These are phyloP conservation scores for Populus pruinosa DNA, from an alignment of 345 rosid species.

Conservation along the genomic window DNA sequence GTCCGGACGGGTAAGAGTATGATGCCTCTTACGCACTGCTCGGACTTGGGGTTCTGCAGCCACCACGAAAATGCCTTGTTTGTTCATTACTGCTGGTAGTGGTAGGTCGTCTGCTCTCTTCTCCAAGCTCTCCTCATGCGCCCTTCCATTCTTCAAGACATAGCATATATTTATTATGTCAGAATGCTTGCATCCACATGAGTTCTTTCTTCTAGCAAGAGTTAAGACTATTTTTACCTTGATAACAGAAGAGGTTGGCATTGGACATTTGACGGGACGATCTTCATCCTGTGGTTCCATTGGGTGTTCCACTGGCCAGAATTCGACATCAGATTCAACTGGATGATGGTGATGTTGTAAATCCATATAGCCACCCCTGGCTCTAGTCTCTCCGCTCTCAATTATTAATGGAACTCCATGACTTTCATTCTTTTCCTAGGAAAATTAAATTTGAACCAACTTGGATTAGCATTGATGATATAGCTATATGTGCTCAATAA, in stretches of 20 bases:
- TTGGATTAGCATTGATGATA: background rate
- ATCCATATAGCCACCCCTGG: constrained; percentile 27
- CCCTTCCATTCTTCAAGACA: constrained; percentile 28
- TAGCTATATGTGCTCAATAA: background rate
- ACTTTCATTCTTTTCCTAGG: constrained; percentile 32
- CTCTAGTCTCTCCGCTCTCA: constrained; percentile 18
- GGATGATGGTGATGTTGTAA: constrained; percentile 3
- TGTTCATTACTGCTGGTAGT: constrained; percentile 14
- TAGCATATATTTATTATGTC: background rate
- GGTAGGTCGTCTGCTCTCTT: constrained; percentile 21
- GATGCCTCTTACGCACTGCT: constrained; percentile 65
- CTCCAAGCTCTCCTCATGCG: constrained; percentile 28
- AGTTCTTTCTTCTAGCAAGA: background rate
- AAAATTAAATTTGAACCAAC: background rate
- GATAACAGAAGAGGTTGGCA: constrained; percentile 55
- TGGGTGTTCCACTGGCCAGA: constrained; percentile 90
- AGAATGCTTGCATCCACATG: background rate
- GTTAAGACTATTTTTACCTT: constrained; percentile 39
- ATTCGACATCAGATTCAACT: constrained; percentile 46
- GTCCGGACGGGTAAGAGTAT: constrained; percentile 38
- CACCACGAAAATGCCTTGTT: constrained; percentile 17
- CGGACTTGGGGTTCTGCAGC: constrained; percentile 23
- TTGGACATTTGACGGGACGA: constrained; percentile 82
- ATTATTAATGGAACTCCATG: constrained; percentile 16
- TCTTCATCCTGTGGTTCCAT: constrained; percentile 88